Base-by-base conservation (phyloP, 805 yeast genomes). In the Candida sithepensis region DNA sequence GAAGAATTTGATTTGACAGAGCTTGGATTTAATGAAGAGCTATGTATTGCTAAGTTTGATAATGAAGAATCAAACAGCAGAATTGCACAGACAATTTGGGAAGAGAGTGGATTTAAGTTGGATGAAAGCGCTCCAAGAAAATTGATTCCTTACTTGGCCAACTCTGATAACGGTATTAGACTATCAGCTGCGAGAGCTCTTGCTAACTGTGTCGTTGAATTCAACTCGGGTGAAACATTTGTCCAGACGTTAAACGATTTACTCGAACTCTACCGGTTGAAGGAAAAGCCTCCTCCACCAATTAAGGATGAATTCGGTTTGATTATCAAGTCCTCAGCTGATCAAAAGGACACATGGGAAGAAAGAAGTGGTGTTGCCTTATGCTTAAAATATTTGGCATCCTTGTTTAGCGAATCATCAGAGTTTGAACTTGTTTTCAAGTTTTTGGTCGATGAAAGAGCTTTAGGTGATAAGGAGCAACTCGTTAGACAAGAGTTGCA, bases 81-180 rank as follows among this genome's bases (percentile, higher is more conserved):
- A 22, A 58, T 84, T 16, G 97, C 97, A 0, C 66, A 68, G 18
- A 84, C 92, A 1, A 87, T 94, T 49, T 94, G 97, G 97, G 77
- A 79, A 30, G 96, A 90, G 55, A 88, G 82, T 61, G 53, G 45
- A 3, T 82, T 84, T 50, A 53, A 59, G n/a, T 60, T 85, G 38
- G 69, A 74, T 3, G 56, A 58, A 0, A 66, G 68, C 3, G 71
- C 83, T 1, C 73, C 86, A 0, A 50, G 58, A 2, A 62, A 72
- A 23, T 72, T 89, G 43, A 65, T 81, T 28, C 45, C 60, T 1
- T 84, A 67, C 59, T 68, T 86, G 42, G 81, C 74, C 21, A 74
- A 75, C 45, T 60, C 61, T 19, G 87, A 86, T 55, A 73, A 82
- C 39, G 89, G 90, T 45, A 66, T 89, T 43, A 78, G 97, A 50